Evolutionary conservation across 2,329 filamentous ascomycete genomes (phyloP).

Genomic region (Beauveria australis): DNA sequence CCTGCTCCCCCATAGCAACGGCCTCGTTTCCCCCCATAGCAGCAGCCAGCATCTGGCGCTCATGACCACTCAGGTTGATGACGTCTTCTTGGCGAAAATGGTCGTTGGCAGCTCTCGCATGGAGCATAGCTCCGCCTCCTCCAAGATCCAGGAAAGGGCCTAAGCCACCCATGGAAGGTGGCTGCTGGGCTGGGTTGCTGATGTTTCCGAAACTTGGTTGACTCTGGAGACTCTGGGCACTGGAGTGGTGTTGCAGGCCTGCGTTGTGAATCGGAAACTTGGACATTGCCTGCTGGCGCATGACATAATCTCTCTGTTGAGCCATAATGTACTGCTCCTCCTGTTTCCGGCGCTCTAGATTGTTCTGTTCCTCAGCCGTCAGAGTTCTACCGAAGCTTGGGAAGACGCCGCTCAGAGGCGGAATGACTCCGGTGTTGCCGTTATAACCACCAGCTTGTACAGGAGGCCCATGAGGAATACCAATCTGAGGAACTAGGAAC

Average conservation of each 20-base stretch:
- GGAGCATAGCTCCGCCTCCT: constrained; percentile 32
- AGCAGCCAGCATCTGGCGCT: constrained; percentile 43
- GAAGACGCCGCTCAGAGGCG: constrained; percentile 87
- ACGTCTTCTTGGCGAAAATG: constrained; percentile 66
- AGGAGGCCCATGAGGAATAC: constrained; percentile 79
- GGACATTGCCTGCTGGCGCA: constrained; percentile 72
- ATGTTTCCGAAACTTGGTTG: constrained; percentile 96
- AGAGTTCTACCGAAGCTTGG: constrained; percentile 90
- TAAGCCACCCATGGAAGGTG: constrained; percentile 49
- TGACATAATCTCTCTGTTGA: constrained; percentile 85
- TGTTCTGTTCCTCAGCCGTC: constrained; percentile 97
- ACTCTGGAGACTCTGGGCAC: constrained; percentile 90
- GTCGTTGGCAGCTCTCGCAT: constrained; percentile 31
- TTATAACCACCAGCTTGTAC: constrained; percentile 41
- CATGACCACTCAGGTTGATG: constrained; percentile 49
- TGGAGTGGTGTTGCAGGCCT: constrained; percentile 81
- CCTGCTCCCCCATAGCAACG: constrained; percentile 29
- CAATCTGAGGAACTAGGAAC: constrained; percentile 95
- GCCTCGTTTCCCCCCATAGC: constrained; percentile 26
- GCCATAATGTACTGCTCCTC: constrained; percentile 97
- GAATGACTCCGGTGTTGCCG: constrained; percentile 57
- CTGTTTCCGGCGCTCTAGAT: constrained; percentile 89
- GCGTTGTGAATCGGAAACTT: constrained; percentile 56
- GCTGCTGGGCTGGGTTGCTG: constrained; percentile 61
- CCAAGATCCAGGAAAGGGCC: constrained; percentile 64